Evolutionary conservation across 345 rosid species (phyloP), one percentile per base, ranked within the genome.

Genomic region (Aethionema arabicum): DNA sequence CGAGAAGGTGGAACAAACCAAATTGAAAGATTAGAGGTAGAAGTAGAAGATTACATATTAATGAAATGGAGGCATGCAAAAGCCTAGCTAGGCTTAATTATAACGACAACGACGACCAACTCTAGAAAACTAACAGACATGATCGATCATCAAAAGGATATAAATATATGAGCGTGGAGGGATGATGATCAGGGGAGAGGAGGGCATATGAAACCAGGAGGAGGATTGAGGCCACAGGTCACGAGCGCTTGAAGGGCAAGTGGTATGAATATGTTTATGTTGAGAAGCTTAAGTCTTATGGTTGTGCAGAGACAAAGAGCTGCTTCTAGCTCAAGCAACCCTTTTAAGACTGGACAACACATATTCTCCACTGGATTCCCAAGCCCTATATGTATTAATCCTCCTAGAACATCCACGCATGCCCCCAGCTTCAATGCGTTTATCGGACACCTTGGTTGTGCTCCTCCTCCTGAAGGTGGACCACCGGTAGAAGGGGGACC

Each of bases 251-350:
- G 91, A 65, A 85, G 89, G 61, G 89, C 91, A 72, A 87, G 81
- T 32, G 95, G 89, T 60, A 83, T 80, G 66, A 74, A 81, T 33
- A 87, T 70, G 38, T 74, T 81, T 53, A 87, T 63, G 79, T 87
- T 83, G 9, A 87, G 85, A 52, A 82, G 81, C 82, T 83, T 83
- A 40, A 87, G 72, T 73, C 83, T 85, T 66, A 87, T 76, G 27
- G 89, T 79, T 32, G 89, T 87, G 73, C 95, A 87, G 52, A 87
- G 77, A 74, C 95, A 87, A 48, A 80, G 63, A 3, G 91, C 95
- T 49, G 95, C 95, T 74, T 85, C 89, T 56, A 80, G 51, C 63
- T 85, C 91, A 29, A 81, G 64, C 62, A 87, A 62, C 38, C 95
- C 95, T 63, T 54, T 12, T 36, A 87, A 63, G 61, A 87, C 76